Evolutionary conservation across 2,329 filamentous ascomycete genomes (phyloP).

Genomic region (Fusarium albidum): DNA sequence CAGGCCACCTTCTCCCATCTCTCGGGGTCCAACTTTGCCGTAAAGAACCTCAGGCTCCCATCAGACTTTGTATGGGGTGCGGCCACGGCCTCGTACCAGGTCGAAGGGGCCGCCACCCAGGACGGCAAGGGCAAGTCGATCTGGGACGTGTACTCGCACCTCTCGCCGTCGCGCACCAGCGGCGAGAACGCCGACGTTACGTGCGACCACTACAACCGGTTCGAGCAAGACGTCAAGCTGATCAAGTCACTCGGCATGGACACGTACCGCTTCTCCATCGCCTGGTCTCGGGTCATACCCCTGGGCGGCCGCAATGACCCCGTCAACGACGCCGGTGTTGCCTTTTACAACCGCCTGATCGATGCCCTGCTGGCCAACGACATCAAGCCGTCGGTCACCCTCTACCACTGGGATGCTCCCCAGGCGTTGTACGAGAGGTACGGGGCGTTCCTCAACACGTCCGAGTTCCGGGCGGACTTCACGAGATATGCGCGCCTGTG

Average conservation of each 20-base stretch:
- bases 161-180: constrained; percentile 43
- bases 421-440: neutral
- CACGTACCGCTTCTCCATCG: constrained; percentile 68
- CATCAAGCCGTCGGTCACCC: neutral
- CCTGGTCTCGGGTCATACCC: constrained; percentile 69
- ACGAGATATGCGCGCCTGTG: constrained; percentile 39
- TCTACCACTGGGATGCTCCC: neutral
- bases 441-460: neutral
- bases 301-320: constrained; percentile 68
- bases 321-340: constrained; percentile 64
- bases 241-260: constrained; percentile 62
- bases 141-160: constrained; percentile 46
- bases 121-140: constrained; percentile 47
- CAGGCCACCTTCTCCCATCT: neutral
- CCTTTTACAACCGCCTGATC: constrained; percentile 65
- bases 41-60: constrained; percentile 30
- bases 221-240: constrained; percentile 62
- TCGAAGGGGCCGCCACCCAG: constrained; percentile 44
- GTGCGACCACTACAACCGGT: constrained; percentile 45
- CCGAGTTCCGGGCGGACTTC: constrained; percentile 32
- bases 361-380: constrained; percentile 42
- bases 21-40: neutral
- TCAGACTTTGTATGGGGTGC: constrained; percentile 46
- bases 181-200: constrained; percentile 52
- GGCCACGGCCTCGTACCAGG: constrained; percentile 47